Base-by-base conservation (phyloP, 371 early-diverging fungal species). In the Mortierella sp. region DNA sequence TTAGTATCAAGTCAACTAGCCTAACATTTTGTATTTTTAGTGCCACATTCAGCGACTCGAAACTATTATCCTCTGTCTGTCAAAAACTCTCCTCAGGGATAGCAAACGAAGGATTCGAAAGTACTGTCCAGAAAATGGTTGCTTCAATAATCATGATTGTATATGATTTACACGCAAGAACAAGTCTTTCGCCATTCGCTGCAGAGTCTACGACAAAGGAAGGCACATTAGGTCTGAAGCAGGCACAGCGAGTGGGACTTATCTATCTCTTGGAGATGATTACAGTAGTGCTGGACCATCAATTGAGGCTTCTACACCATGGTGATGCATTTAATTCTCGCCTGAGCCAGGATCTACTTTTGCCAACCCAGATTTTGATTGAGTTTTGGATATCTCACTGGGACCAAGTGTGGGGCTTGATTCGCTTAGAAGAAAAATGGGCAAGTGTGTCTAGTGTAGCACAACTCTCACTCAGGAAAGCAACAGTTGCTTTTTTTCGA, bases 371-470 rank as follows among this genome's bases (percentile, higher is more conserved):
- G 28, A 31, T 66, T 3, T 19, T 79, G 60, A 59, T 79, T 37
- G 74, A 73, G 37, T 79, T 70, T 15, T 79, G 80, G 80, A 47
- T 79, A 42, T 73, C 80, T 7, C 70, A 79, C 32, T 79, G 80
- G 80, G 80, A 79, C 31, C 80, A 79, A 23, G 57, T 79, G 3
- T 79, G 80, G 80, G 80, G 80, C 13, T 74, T 74, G 75, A 70
- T 79, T 35, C 74, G 80, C 8, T 58, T 79, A 7, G 80, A 79
- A 15, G 80, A 79, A 17, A 79, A 74, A 43, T 73, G 74, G 80
- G 60, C 71, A 32, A 37, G 60, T 5, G 49, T 22, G 10, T 61
- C 75, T 7, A 62, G 22, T n/a, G 56, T 22, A 12, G 22, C 35
- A 31, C 68, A 70, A 15, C 47, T 74, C 19, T 74, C 80, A 1